Base-by-base conservation (phyloP, 768 basidiomycete genomes). In the Mycena belliarum region DNA sequence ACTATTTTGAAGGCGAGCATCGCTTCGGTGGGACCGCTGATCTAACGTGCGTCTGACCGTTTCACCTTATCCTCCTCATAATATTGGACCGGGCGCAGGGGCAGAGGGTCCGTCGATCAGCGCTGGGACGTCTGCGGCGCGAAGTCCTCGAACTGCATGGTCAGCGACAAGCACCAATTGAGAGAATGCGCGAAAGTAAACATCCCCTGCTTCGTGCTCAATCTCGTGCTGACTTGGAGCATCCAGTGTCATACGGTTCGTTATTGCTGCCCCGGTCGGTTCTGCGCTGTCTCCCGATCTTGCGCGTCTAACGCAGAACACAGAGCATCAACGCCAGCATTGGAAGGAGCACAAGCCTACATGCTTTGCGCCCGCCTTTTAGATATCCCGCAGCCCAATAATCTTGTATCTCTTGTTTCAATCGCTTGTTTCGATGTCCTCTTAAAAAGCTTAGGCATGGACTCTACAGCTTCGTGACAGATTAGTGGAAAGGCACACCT, bases 61-160 rank as follows among this genome's bases (percentile, higher is more conserved):
- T 20, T 45, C 5, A 20, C 25, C 40, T 3, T 21, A 16, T 28
- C 12, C 12, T 14, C 26, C 2, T 4, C 24, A 28, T 3, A 11
- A 4, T 15, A n/a, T 40, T 10, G 12, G 7, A 15, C 28, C 43
- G 54, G 21, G 54, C 50, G 57, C n/a, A 32, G 6, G 52, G 37
- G 37, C 6, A n/a, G 20, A 38, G 7, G 29, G n/a, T 46, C 53
- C 0, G 18, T 24, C 20, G 15, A 59, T 14, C 58, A 59, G 42
- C 58, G 58, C 12, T 59, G 58, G 58, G 58, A 59, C n/a, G 58
- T 54, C 5, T 59, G 58, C 32, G 58, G 40, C 33, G 58, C 58
- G n/a, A 59, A 59, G 48, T 54, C 58, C 0, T 44, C 52, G n/a
- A 25, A 40, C 44, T 59, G 58, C 48, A 45, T 41, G 25, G 46